Conservation (phyloP, 139 green algal genomes). For the Chlamydomonas eustigma region DNA sequence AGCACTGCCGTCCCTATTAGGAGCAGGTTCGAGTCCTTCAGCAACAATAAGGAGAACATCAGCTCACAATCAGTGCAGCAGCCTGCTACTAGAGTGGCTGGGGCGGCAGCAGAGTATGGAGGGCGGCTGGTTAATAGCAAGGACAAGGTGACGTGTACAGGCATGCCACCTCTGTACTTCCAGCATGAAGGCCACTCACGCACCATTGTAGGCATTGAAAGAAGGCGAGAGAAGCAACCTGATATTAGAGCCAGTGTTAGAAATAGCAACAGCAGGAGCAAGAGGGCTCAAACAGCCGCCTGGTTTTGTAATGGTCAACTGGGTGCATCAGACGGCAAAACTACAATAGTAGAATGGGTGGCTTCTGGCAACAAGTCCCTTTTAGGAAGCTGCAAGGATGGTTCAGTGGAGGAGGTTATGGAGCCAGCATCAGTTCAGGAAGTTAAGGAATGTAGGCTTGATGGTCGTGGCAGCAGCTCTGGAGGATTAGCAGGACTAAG, state of each 20-base stretch:
- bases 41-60: too few species aligned
- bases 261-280: too few species aligned
- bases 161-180: constrained; percentile 60
- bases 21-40: too few species aligned
- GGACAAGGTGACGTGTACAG: constrained; percentile 32
- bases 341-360: too few species aligned
- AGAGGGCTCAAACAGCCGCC: background rate
- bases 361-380: background rate
- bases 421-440: too few species aligned
- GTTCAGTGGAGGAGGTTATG: too few species aligned
- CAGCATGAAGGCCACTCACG: constrained; percentile 60
- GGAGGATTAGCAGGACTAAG: background rate
- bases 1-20: too few species aligned
- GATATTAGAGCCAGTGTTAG: background rate
- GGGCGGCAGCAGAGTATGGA: constrained; percentile 10
- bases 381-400: too few species aligned
- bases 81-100: background rate
- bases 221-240: too few species aligned
- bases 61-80: too few species aligned
- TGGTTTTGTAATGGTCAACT: background rate
- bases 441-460: too few species aligned
- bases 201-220: constrained; percentile 69
- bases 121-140: too few species aligned
- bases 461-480: background rate
- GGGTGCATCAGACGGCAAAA: background rate